These are phyloP conservation scores for Camellia sinensis DNA, from an alignment of 148 eudicot genomes.

Conservation along the genomic window DNA sequence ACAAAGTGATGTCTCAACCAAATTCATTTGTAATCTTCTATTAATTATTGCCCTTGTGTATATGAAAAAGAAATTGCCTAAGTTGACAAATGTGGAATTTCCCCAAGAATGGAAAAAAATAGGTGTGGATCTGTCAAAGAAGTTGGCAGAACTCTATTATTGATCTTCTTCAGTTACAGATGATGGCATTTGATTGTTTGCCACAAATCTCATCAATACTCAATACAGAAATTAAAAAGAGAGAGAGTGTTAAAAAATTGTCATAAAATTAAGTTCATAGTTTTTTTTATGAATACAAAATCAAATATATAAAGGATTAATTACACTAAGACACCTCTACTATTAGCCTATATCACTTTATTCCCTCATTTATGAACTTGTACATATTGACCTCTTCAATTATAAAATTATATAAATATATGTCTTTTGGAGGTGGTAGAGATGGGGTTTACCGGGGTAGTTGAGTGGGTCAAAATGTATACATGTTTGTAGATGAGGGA, in stretches of 20 bases:
- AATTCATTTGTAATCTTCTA: not conserved
- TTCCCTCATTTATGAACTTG: too few species aligned
- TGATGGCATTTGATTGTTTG: conserved; percentile 5
- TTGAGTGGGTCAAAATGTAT: too few species aligned
- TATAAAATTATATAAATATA: too few species aligned
- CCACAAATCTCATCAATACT: not conserved
- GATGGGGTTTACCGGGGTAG: too few species aligned
- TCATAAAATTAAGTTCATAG: not conserved
- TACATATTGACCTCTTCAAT: too few species aligned
- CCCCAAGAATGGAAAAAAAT: not conserved
- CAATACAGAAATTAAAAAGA: not conserved
- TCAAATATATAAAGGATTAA: too few species aligned
- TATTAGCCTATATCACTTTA: too few species aligned
- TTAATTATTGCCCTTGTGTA: not conserved
- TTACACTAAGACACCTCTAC: too few species aligned
- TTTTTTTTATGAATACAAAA: too few species aligned
- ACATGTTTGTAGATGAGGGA: too few species aligned
- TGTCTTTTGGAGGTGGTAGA: too few species aligned
- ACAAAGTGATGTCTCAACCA: too few species aligned
- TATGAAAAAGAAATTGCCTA: not conserved
- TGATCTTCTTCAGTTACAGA: not conserved
- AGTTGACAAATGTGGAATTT: not conserved
- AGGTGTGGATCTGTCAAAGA: not conserved
- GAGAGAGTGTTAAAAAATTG: not conserved
- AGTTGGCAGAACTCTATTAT: not conserved